phyloP scores from a whole-genome alignment of 306 rosid genomes.

The Cicer judaicum region DNA sequence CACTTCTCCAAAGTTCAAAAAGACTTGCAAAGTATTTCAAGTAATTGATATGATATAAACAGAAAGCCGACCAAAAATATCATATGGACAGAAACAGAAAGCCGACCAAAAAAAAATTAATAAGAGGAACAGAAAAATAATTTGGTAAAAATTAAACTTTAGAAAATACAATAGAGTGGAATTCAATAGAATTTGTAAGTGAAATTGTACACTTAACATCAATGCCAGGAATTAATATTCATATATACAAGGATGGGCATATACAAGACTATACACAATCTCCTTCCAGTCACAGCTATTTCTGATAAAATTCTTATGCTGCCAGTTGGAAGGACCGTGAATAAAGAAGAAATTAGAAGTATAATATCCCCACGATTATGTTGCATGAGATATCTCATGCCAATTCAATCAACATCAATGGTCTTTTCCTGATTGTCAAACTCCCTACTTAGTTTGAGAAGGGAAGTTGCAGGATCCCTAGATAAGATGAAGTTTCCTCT shows the following conservation, averaged over 20 bases:
- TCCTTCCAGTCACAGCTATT: slow-evolving; percentile 43
- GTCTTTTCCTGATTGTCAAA: slow-evolving; percentile 46
- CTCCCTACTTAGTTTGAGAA: slow-evolving; percentile 53
- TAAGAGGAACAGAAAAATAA: not conserved
- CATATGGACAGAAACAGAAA: not conserved
- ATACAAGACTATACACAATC: slow-evolving; percentile 46
- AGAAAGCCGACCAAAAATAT: not conserved
- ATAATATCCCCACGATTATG: slow-evolving; percentile 10
- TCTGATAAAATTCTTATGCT: slow-evolving; percentile 38
- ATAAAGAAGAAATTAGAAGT: slow-evolving; percentile 28
- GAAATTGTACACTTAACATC: slow-evolving; percentile 21
- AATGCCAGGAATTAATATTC: slow-evolving; percentile 30
- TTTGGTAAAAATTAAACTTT: not conserved
- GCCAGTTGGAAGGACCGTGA: slow-evolving; percentile 34
- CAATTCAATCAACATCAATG: slow-evolving; percentile 39
- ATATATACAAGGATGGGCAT: slow-evolving; percentile 46
- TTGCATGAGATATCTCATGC: slow-evolving; percentile 23
- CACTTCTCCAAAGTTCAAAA: too few species aligned
- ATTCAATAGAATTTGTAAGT: slow-evolving; percentile 24
- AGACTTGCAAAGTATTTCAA: not conserved
- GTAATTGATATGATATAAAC: not conserved
- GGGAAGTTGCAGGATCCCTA: slow-evolving; percentile 62
- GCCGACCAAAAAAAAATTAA: not conserved
- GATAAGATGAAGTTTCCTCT: slow-evolving; percentile 68
- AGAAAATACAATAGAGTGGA: not conserved